Evolutionary conservation across 225 moss, liverwort and hornwort genomes (phyloP).

Genomic region (Climacium dendroides): DNA sequence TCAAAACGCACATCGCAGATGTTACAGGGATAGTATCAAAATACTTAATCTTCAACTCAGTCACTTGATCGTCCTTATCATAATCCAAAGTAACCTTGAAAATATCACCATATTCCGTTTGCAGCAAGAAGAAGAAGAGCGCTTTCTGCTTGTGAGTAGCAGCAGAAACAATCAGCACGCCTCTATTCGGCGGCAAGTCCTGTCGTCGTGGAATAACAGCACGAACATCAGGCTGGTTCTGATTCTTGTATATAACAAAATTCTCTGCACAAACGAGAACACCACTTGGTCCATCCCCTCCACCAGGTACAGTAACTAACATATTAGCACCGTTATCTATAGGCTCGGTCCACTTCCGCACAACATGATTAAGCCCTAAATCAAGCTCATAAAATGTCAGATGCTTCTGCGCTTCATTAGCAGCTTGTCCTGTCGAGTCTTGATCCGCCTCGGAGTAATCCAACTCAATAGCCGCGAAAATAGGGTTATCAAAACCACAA

Average conservation of each 20-base stretch:
- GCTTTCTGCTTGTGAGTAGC: constrained; percentile 90
- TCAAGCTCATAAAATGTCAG: constrained; percentile 97
- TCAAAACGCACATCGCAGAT: constrained; percentile 96
- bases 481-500: constrained; percentile 97
- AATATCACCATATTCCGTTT: constrained; percentile 96
- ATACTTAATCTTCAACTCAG: constrained; percentile 79
- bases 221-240: constrained; percentile 85
- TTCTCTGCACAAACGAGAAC: constrained; percentile 98
- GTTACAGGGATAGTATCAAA: constrained; percentile 85
- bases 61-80: constrained; percentile 81
- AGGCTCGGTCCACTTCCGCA: constrained; percentile 96
- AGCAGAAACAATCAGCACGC: constrained; percentile 85
- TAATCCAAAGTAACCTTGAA: constrained; percentile 93
- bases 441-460: constrained; percentile 97
- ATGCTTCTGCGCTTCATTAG: constrained; percentile 95
- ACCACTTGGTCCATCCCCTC: constrained; percentile 95
- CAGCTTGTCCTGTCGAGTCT: constrained; percentile 91
- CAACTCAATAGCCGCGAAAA: constrained; percentile 95
- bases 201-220: constrained; percentile 89
- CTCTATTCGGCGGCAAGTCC: constrained; percentile 85
- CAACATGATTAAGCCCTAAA: constrained; percentile 90
- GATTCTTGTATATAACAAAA: constrained; percentile 98
- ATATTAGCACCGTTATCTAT: constrained; percentile 92
- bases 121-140: constrained; percentile 89
- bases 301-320: constrained; percentile 94